Base-by-base conservation (phyloP, 2,329 filamentous ascomycete genomes). In the Botrytis fabae region DNA sequence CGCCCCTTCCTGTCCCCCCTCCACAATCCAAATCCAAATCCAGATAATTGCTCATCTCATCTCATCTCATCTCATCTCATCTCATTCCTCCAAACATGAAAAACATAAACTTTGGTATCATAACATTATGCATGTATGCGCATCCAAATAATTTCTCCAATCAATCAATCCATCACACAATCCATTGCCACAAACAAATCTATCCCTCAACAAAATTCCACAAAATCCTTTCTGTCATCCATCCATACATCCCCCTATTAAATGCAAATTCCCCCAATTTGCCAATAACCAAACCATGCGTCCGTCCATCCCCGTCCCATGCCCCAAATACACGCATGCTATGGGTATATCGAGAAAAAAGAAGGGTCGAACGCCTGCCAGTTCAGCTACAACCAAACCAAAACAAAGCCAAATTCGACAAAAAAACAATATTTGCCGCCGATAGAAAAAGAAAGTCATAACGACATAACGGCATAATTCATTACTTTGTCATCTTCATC, bases 381-480 rank as follows among this genome's bases (percentile, higher is more conserved):
- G 63, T 66, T 25, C 9, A 66, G 44, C 32, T 46, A 64, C 44
- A 32, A 25, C 42, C 42, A 46, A 64, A n/a, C 61, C 62, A 48
- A 64, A 46, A n/a, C 42, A n/a, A 35, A 20, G 32, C 32, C 46
- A 51, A 66, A 66, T 42, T 42, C 44, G 25, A 66, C 28, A 48
- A 35, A 66, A 38, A 20, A 51, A 38, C 25, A 25, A 38, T n/a
- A 16, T 66, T 66, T 66, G 22, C 46, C 46, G 44, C 32, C 44
- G 63, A 40, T 66, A 54, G 35, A 65, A 54, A 66, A 66, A 40
- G 32, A 66, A 66, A 54, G 64, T 66, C 64, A 66, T 66, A 66
- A 66, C 46, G 64, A 66, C 64, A 66, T 66, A 66, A 54, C 44
- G 46, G 64, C 64, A 66, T 66, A 54, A 66, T 54, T 66, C 64